phyloP scores from a whole-genome alignment of 257 asterid genomes.

The Paulownia fortunei region DNA sequence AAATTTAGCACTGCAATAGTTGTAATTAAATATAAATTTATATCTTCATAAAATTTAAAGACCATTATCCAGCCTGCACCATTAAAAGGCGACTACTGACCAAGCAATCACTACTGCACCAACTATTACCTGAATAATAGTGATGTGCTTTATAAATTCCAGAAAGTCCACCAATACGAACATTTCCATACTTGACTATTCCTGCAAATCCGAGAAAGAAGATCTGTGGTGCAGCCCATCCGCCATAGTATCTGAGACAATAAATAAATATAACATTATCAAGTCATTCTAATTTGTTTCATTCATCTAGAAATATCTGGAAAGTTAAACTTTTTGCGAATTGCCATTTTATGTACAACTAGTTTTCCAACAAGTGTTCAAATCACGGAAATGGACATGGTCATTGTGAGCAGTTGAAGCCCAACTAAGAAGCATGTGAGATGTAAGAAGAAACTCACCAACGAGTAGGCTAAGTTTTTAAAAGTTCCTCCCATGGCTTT shows the following conservation, averaged over 20 bases:
- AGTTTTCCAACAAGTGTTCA: background rate
- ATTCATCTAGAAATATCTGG: background rate
- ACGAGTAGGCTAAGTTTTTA: background rate
- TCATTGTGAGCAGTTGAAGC: background rate
- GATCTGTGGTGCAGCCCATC: constrained; percentile 96
- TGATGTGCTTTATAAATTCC: constrained; percentile 79
- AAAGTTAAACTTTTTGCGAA: background rate
- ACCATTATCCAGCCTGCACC: background rate
- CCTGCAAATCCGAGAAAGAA: constrained; percentile 98
- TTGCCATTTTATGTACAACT: background rate
- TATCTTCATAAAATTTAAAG: background rate
- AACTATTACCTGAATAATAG: constrained; percentile 63
- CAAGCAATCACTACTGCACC: constrained; percentile 1
- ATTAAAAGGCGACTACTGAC: background rate
- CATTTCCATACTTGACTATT: constrained; percentile 82
- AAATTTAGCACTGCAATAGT: background rate
- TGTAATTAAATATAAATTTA: background rate
- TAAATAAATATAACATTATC: constrained; percentile 33
- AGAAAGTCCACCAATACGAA: constrained; percentile 97
- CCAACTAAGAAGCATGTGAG: background rate
- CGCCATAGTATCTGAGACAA: constrained; percentile 84
- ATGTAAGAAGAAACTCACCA: background rate
- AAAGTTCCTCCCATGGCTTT: background rate
- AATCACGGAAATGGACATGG: background rate
- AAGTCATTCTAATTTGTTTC: constrained; percentile 15